A percentile compares a stretch with the other conserved stretches of the same genome.
Conservation (phyloP, 148 eudicot genomes). For the Camellia japonica region DNA sequence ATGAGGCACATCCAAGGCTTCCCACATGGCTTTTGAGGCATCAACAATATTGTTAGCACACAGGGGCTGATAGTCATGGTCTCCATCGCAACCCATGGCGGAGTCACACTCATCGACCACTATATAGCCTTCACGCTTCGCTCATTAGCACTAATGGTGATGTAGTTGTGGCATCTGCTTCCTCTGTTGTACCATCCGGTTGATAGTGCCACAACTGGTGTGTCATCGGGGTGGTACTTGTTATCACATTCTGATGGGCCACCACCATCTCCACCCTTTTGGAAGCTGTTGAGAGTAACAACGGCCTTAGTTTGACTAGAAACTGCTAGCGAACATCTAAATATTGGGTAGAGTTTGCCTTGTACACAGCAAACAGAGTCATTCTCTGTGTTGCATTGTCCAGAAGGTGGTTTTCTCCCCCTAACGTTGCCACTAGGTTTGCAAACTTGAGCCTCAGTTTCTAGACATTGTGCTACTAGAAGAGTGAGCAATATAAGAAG, state of each 20-base stretch:
- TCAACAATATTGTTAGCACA: slow-evolving; percentile 31
- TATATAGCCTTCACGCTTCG: slow-evolving; percentile 13
- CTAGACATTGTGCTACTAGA: not conserved
- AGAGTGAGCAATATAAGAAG: not conserved
- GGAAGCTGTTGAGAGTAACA: slow-evolving; percentile 18
- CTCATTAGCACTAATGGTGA: slow-evolving; percentile 11
- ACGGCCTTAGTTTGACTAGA: slow-evolving; percentile 12
- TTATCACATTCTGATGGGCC: slow-evolving; percentile 8
- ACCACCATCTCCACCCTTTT: slow-evolving; percentile 25
- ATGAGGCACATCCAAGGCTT: too few relatives aligned
- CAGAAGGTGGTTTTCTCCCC: slow-evolving; percentile 18
- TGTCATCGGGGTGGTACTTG: slow-evolving; percentile 15
- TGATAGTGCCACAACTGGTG: too few relatives aligned
- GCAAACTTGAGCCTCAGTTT: not conserved
- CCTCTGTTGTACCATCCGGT: slow-evolving; percentile 20
- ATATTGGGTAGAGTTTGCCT: slow-evolving; percentile 24
- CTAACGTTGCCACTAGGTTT: not conserved
- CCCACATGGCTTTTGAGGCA: too few relatives aligned
- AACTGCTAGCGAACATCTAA: slow-evolving; percentile 32
- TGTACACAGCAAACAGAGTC: slow-evolving; percentile 28
- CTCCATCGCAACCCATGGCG: slow-evolving; percentile 25
- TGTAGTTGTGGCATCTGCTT: not conserved
- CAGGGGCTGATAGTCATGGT: slow-evolving; percentile 33
- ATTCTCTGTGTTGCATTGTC: slow-evolving; percentile 20
- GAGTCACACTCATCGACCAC: slow-evolving; percentile 31